These are phyloP conservation scores for Starmerella apicola DNA, from an alignment of 805 yeast genomes.

Conservation along the genomic window DNA sequence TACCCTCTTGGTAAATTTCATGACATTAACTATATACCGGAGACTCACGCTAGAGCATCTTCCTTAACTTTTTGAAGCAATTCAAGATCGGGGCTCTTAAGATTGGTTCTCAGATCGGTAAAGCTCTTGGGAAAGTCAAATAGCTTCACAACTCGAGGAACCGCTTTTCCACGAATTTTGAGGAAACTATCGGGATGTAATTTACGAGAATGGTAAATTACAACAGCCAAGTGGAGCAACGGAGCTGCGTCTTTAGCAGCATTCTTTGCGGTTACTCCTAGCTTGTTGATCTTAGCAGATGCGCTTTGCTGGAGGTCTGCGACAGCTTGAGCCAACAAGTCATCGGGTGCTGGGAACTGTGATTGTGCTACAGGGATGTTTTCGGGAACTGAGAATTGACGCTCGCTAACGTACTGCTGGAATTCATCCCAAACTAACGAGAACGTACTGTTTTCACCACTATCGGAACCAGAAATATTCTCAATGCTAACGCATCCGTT, in stretches of 20 bases:
- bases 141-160: conserved; percentile 24
- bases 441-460: not conserved
- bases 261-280: conserved; percentile 7
- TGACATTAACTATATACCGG: no score
- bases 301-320: conserved; percentile 9
- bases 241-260: conserved; percentile 20
- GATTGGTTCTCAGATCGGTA: conserved; percentile 12
- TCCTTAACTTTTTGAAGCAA: conserved; percentile 8
- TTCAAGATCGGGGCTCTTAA: conserved; percentile 7
- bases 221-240: conserved; percentile 22
- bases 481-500: conserved; percentile 15
- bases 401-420: conserved; percentile 19
- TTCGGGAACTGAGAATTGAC: conserved; percentile 12
- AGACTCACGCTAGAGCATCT: not conserved
- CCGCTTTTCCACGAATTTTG: conserved; percentile 23
- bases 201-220: conserved; percentile 16
- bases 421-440: conserved; percentile 18
- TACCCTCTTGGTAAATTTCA: no score
- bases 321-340: conserved; percentile 5
- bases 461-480: not conserved
- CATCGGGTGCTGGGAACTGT: conserved; percentile 13
- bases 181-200: conserved; percentile 17
- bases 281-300: conserved; percentile 10
- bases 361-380: conserved; percentile 3
- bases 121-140: conserved; percentile 20